phyloP scores from a whole-genome alignment of 2,329 filamentous ascomycete genomes.

The Sordariomycetes sp. region DNA sequence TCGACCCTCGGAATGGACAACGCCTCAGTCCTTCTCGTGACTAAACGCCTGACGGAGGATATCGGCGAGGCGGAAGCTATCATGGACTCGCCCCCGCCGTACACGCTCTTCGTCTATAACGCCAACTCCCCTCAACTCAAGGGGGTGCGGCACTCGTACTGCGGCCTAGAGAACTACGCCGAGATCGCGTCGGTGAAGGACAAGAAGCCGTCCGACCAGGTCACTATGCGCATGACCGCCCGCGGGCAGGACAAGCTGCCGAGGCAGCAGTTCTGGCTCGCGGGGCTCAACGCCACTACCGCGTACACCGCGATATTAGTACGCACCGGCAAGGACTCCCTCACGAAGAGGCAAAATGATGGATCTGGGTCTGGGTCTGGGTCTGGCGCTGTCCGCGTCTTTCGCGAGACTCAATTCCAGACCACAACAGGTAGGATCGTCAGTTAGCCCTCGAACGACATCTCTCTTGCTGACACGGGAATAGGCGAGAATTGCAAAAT shows the following conservation, averaged over 20 bases:
- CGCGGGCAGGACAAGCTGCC: conserved; percentile 53
- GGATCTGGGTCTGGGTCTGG: conserved; percentile 13
- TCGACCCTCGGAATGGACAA: conserved; percentile 56
- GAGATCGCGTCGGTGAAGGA: conserved; percentile 43
- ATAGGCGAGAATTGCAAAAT: conserved; percentile 71
- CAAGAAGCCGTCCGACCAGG: conserved; percentile 29
- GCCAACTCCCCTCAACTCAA: conserved; percentile 42
- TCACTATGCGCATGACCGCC: conserved; percentile 53
- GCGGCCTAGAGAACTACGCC: conserved; percentile 58
- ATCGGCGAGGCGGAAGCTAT: conserved; percentile 22
- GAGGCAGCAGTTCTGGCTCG: conserved; percentile 81
- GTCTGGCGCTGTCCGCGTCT: conserved; percentile 62
- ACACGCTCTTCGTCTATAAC: conserved; percentile 64
- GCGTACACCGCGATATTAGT: conserved; percentile 64
- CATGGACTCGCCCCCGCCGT: conserved; percentile 43
- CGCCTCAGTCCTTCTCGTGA: conserved; percentile 67
- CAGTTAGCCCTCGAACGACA: neutral
- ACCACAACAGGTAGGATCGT: conserved; percentile 58
- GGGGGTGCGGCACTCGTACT: conserved; percentile 70
- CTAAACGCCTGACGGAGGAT: conserved; percentile 61
- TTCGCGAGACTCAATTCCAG: conserved; percentile 54
- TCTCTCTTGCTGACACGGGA: neutral
- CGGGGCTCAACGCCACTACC: conserved; percentile 57
- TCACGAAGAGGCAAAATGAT: conserved; percentile 18
- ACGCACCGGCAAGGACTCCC: conserved; percentile 37